A percentile compares a stretch with the other conserved stretches of the same genome.
Evolutionary conservation across 2,329 filamentous ascomycete genomes (phyloP).

Genomic region (Moelleriella libera): DNA sequence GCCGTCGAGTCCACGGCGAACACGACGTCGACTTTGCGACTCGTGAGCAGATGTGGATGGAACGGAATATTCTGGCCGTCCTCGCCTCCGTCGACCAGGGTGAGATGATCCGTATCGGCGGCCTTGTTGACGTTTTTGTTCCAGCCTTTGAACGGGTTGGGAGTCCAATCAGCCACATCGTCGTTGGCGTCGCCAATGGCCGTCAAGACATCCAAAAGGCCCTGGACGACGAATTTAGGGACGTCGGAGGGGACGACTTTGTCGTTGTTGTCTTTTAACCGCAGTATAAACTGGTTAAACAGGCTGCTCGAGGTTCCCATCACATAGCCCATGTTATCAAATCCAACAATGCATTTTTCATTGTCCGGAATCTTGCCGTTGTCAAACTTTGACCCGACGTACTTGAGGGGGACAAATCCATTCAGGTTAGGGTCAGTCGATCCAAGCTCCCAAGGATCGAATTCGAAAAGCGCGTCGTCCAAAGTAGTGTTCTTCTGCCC

Average conservation of each 20-base stretch:
- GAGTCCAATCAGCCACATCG: conserved; percentile 59
- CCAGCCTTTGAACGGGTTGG: conserved; percentile 44
- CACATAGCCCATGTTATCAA: conserved; percentile 66
- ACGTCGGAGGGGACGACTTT: conserved; percentile 36
- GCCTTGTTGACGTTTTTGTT: conserved; percentile 28
- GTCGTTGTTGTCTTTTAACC: conserved; percentile 39
- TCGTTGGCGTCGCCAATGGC: conserved; percentile 44
- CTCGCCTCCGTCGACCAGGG: conserved; percentile 68
- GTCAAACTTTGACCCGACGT: conserved; percentile 43
- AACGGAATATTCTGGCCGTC: conserved; percentile 70
- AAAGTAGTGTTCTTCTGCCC: conserved; percentile 26
- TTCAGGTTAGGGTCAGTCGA: conserved; percentile 45
- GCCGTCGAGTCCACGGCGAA: conserved; percentile 51
- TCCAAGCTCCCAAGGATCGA: conserved; percentile 53
- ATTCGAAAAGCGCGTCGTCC: conserved; percentile 50
- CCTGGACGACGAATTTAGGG: conserved; percentile 22
- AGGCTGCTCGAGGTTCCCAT: conserved; percentile 72
- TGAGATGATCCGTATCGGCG: conserved; percentile 37
- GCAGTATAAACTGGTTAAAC: conserved; percentile 59
- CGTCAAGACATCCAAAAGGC: conserved; percentile 34
- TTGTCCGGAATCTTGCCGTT: conserved; percentile 30
- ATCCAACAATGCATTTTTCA: conserved; percentile 41
- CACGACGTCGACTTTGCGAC: conserved; percentile 44
- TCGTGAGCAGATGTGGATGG: conserved; percentile 40
- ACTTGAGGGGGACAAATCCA: conserved; percentile 45